These are phyloP conservation scores for Pseudopithomyces chartarum DNA, from an alignment of 2,329 filamentous ascomycete genomes.

Conservation along the genomic window DNA sequence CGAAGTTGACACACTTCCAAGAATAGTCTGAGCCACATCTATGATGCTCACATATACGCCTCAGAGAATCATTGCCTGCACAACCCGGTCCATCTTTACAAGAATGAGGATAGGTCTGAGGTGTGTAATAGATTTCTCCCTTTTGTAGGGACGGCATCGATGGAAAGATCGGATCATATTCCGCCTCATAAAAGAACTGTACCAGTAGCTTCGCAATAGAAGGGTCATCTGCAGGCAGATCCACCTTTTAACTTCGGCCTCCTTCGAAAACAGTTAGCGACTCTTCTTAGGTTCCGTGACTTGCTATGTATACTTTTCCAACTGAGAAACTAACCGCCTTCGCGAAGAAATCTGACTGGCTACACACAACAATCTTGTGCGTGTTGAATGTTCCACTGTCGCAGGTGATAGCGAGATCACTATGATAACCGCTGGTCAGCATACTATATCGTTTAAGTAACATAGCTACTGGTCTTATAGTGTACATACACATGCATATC, in stretches of 20 bases:
- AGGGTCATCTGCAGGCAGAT: neutral
- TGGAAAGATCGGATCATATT: neutral
- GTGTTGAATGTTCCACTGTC: conserved; percentile 11
- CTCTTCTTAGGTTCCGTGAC: neutral
- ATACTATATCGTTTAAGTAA: neutral
- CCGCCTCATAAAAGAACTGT: neutral
- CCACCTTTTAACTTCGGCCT: neutral
- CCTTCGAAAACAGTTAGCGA: neutral
- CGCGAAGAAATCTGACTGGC: conserved; percentile 16
- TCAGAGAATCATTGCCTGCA: neutral
- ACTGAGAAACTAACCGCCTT: conserved; percentile 11
- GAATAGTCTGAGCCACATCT: neutral
- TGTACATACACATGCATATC: no score
- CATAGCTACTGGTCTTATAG: neutral
- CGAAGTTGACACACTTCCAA: neutral
- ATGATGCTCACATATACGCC: neutral
- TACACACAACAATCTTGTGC: conserved; percentile 20
- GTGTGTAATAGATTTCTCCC: neutral
- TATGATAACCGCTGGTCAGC: neutral
- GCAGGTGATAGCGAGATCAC: conserved; percentile 19
- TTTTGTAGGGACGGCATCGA: neutral
- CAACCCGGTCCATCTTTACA: neutral
- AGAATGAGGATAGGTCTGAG: neutral
- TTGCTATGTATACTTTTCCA: conserved; percentile 9
- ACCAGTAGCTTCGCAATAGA: neutral